Conservation (phyloP, 441 rosid genomes). For the Hypseocharis bilobata region DNA sequence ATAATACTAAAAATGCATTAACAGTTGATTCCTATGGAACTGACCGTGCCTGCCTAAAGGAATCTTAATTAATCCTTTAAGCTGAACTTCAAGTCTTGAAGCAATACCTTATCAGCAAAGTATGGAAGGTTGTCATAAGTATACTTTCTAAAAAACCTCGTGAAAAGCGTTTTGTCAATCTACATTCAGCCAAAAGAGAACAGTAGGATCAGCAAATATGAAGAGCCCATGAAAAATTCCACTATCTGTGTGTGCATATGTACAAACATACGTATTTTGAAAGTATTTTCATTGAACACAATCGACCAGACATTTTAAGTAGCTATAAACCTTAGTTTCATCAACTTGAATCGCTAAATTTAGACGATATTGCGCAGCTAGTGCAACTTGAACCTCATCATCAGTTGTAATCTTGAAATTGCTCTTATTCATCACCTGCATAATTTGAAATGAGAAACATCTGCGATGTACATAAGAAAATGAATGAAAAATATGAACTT, state of each 20-base stretch:
- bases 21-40: background rate
- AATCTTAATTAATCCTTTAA: conserved; percentile 6
- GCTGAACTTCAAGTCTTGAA: conserved; percentile 26
- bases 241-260: background rate
- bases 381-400: conserved; percentile 79
- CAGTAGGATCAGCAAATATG: conserved; percentile 5
- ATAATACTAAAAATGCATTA: background rate
- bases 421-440: conserved; percentile 79
- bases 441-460: background rate
- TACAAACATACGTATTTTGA: background rate
- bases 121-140: conserved; percentile 43
- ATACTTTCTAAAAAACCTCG: conserved; percentile 51
- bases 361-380: conserved; percentile 70
- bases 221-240: conserved; percentile 10
- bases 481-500: background rate
- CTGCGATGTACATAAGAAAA: background rate
- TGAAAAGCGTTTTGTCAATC: conserved; percentile 74
- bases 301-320: too few species aligned
- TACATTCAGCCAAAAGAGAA: conserved; percentile 31
- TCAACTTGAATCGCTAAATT: conserved; percentile 76
- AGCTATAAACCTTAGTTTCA: conserved; percentile 56
- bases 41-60: too few species aligned
- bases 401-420: conserved; percentile 71
- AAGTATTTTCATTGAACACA: too few species aligned
- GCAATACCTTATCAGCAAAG: conserved; percentile 38